phyloP scores from a whole-genome alignment of 2,329 filamentous ascomycete genomes.

The Elsinoe arachidis region DNA sequence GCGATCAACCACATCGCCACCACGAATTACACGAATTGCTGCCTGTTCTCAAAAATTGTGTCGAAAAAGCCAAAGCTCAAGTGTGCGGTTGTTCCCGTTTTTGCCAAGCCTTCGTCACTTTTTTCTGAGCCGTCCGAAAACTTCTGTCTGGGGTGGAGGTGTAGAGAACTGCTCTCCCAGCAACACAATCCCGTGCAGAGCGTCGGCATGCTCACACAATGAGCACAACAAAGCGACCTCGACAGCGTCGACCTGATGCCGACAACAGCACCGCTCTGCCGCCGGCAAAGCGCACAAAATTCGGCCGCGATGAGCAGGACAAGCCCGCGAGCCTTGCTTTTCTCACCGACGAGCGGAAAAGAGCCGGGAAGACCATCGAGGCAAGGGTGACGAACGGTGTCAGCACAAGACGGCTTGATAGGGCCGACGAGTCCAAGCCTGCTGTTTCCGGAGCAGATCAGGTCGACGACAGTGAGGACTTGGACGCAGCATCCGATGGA shows the following conservation, averaged over 20 bases:
- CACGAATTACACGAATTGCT: too few relatives aligned
- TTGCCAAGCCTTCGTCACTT: neutral
- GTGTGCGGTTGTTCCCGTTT: neutral
- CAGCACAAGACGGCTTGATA: slow-evolving; percentile 41
- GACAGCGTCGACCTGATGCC: slow-evolving; percentile 23
- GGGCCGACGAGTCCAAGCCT: slow-evolving; percentile 50
- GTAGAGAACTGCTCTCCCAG: neutral
- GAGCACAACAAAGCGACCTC: slow-evolving; percentile 28
- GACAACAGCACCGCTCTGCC: slow-evolving; percentile 23
- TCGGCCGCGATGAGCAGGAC: slow-evolving; percentile 23
- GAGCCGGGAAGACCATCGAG: slow-evolving; percentile 30
- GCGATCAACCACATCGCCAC: too few relatives aligned
- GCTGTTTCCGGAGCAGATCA: slow-evolving; percentile 44
- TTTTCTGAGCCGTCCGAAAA: neutral
- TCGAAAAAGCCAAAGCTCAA: neutral
- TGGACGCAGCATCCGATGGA: slow-evolving; percentile 38
- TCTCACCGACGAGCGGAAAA: slow-evolving; percentile 28
- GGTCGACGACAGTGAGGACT: slow-evolving; percentile 33
- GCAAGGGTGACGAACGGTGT: slow-evolving; percentile 46
- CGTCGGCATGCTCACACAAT: slow-evolving; percentile 22
- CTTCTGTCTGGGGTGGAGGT: neutral
- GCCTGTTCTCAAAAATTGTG: neutral
- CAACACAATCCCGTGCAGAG: neutral
- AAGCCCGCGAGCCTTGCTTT: slow-evolving; percentile 25
- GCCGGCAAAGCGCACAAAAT: slow-evolving; percentile 27